These are phyloP conservation scores for Claviceps digitariae DNA, from an alignment of 2,329 filamentous ascomycete species.

Conservation along the genomic window DNA sequence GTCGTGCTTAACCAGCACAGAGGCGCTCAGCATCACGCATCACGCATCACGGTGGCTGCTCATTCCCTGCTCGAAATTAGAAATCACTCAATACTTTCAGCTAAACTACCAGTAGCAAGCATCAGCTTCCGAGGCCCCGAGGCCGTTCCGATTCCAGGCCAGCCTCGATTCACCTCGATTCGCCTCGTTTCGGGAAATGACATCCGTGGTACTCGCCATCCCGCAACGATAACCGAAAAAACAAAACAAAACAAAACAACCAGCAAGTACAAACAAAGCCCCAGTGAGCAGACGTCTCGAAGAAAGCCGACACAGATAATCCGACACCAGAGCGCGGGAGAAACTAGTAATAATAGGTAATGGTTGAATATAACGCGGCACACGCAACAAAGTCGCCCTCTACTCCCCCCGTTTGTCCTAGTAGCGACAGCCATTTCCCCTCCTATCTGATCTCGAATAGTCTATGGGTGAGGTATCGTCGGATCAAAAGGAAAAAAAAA, in stretches of 20 bases:
- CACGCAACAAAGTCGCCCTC: conserved; percentile 4
- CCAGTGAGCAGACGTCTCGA: neutral
- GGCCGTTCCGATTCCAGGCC: neutral
- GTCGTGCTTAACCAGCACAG: no score
- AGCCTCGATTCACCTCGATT: neutral
- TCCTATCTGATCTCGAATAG: conserved; percentile 17
- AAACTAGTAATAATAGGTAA: conserved; percentile 2
- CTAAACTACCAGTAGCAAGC: neutral
- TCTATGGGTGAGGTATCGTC: conserved; percentile 40
- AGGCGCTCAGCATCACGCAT: no score
- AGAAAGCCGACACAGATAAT: neutral
- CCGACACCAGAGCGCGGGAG: neutral
- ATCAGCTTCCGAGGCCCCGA: neutral
- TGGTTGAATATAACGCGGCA: neutral
- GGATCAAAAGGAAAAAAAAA: conserved; percentile 14
- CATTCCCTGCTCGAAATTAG: neutral
- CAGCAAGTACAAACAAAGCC: neutral
- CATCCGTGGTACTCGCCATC: neutral
- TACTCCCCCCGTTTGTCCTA: conserved; percentile 12
- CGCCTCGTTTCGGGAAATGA: neutral
- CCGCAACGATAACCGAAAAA: neutral
- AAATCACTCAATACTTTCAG: neutral
- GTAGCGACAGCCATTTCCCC: conserved; percentile 14
- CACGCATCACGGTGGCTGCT: no score
- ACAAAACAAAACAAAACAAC: neutral